Percentiles rank a stretch among this genome's conserved stretches.
Evolutionary conservation across 2,329 filamentous ascomycete genomes (phyloP).

Genomic region (Orbilia brochopaga): DNA sequence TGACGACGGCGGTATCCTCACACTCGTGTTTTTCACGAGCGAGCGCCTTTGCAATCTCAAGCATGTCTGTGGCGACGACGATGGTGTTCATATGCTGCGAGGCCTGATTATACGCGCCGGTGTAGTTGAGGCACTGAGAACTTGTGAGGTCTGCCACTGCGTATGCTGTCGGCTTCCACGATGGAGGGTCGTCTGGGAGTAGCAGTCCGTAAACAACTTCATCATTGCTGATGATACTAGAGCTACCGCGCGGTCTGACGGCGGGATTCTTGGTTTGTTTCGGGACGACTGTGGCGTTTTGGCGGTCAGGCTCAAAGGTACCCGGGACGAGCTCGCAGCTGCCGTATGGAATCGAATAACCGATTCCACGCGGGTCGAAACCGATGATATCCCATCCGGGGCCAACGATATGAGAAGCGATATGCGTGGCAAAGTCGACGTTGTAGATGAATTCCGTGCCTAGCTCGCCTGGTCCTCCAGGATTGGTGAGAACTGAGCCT

Average conservation of each 20-base stretch:
- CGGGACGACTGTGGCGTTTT: constrained; percentile 21
- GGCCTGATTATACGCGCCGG: constrained; percentile 34
- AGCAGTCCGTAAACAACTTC: constrained; percentile 13
- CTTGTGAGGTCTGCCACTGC: not conserved
- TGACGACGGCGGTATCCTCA: constrained; percentile 28
- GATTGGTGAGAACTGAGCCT: constrained; percentile 60
- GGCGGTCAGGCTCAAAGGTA: constrained; percentile 28
- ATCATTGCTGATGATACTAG: constrained; percentile 7
- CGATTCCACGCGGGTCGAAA: constrained; percentile 41
- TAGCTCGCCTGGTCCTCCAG: constrained; percentile 60
- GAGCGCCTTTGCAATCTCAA: constrained; percentile 35
- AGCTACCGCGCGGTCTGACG: not conserved
- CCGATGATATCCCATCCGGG: constrained; percentile 38
- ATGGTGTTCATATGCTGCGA: constrained; percentile 37
- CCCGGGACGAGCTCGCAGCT: constrained; percentile 14
- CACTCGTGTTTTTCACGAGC: constrained; percentile 25
- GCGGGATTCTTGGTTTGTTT: not conserved
- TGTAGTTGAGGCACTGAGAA: constrained; percentile 11
- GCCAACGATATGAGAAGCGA: constrained; percentile 14
- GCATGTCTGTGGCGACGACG: constrained; percentile 43
- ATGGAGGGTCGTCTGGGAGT: constrained; percentile 19
- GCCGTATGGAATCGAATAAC: constrained; percentile 34
- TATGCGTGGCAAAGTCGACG: not conserved
- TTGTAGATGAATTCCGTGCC: constrained; percentile 58
- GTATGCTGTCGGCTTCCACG: constrained; percentile 7